phyloP scores from a whole-genome alignment of 768 basidiomycete species.

The Daedalea quercina region DNA sequence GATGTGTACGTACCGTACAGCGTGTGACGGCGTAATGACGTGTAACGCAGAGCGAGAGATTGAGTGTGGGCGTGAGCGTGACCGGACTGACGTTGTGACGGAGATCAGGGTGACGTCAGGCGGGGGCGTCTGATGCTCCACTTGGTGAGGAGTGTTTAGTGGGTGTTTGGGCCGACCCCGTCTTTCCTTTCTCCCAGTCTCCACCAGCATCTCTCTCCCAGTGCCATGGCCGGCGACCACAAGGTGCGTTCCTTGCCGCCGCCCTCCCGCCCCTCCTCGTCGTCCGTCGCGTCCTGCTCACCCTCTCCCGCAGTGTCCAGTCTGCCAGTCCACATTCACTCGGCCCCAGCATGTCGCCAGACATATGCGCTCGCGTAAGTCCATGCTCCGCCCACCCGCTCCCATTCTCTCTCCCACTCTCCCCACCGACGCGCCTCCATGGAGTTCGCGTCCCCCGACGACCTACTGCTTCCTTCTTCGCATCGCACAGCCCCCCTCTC shows the following conservation, averaged over 20 bases:
- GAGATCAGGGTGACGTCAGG: background rate
- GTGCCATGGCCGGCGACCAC: conserved; percentile 26
- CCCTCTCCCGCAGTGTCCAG: conserved; percentile 49
- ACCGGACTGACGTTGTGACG: background rate
- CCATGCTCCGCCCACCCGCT: conserved; percentile 6
- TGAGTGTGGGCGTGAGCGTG: background rate
- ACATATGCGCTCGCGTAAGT: conserved; percentile 88
- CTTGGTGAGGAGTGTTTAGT: background rate
- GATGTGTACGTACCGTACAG: background rate
- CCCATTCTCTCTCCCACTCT: conserved; percentile 2
- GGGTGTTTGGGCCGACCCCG: background rate
- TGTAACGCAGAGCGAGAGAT: background rate
- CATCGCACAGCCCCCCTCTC: conserved; percentile 6
- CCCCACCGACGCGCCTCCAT: background rate
- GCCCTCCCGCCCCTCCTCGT: conserved; percentile 2
- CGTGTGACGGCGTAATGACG: background rate
- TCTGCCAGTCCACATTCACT: conserved; percentile 83
- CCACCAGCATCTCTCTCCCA: background rate
- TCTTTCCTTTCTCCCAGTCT: conserved; percentile 3
- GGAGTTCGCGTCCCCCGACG: conserved; percentile 1
- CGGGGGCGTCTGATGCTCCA: background rate
- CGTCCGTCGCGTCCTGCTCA: conserved; percentile 7
- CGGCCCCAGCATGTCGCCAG: conserved; percentile 85
- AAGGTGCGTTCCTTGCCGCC: conserved; percentile 20
- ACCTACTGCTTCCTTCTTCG: conserved; percentile 1